Conservation (phyloP, 2,329 filamentous ascomycete species). For the Boeremia exigua region DNA sequence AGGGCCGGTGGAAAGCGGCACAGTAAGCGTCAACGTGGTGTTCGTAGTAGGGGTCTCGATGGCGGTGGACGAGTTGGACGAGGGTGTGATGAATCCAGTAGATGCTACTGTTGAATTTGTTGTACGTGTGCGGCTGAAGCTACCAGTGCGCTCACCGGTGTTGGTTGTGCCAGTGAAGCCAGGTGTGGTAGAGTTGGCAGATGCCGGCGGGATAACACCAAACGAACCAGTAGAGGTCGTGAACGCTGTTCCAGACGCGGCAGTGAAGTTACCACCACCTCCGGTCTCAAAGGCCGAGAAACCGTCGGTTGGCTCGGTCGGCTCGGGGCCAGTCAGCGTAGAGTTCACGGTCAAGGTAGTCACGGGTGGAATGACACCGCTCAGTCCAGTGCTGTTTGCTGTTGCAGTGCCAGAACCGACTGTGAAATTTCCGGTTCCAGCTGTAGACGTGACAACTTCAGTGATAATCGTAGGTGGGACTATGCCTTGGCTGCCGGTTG, state of each 20-base stretch:
- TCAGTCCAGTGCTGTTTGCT: slow-evolving; percentile 13
- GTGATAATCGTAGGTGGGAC: slow-evolving; percentile 10
- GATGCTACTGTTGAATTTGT: slow-evolving; percentile 11
- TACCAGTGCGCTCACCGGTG: neutral
- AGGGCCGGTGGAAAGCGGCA: neutral
- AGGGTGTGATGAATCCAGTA: slow-evolving; percentile 9
- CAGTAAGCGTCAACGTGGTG: no score
- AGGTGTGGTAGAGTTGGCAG: neutral
- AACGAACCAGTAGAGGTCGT: neutral
- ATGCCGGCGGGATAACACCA: slow-evolving; percentile 4
- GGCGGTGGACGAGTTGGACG: neutral
- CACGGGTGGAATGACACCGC: slow-evolving; percentile 18
- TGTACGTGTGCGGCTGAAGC: neutral
- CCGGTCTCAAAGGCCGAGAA: neutral
- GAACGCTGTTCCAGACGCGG: neutral
- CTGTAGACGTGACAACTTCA: slow-evolving; percentile 6
- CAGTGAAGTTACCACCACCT: slow-evolving; percentile 18
- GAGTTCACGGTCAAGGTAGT: neutral
- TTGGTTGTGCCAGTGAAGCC: neutral
- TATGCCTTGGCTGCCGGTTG: slow-evolving; percentile 12
- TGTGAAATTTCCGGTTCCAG: slow-evolving; percentile 10
- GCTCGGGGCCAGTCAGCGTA: neutral
- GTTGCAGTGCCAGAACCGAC: slow-evolving; percentile 5
- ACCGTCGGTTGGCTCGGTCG: neutral
- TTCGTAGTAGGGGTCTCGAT: neutral